These are phyloP conservation scores for Pouteria glomerata DNA, from an alignment of 148 eudicot species.

Conservation along the genomic window DNA sequence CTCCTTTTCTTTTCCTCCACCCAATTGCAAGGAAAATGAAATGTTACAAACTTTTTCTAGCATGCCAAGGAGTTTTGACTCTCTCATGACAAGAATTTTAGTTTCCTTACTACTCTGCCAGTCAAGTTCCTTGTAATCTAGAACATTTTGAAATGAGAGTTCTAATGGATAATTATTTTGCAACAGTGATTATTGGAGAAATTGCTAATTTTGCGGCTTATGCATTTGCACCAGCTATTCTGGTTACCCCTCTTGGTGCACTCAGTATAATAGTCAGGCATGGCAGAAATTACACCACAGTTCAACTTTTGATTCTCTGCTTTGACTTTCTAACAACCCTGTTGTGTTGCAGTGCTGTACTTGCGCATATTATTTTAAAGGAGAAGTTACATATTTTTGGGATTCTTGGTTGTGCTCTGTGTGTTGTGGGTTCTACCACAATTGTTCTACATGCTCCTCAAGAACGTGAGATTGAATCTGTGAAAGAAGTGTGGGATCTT, in stretches of 20 bases:
- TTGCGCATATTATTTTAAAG: slow-evolving; percentile 50
- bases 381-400: slow-evolving; percentile 63
- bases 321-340: slow-evolving; percentile 15
- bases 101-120: not conserved
- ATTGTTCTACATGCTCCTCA: slow-evolving; percentile 75
- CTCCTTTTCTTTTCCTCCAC: not conserved
- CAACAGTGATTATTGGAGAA: slow-evolving; percentile 69
- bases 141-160: not conserved
- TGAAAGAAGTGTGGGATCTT: slow-evolving; percentile 61
- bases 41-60: not conserved
- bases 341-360: slow-evolving; percentile 53
- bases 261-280: slow-evolving; percentile 68
- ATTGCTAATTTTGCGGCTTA: slow-evolving; percentile 70
- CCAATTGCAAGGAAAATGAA: not conserved
- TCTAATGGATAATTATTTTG: slow-evolving; percentile 15
- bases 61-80: not conserved
- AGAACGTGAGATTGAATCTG: slow-evolving; percentile 58
- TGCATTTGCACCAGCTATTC: slow-evolving; percentile 72
- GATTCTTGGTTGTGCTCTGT: slow-evolving; percentile 56
- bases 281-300: not conserved
- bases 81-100: not conserved
- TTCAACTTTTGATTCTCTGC: not conserved
- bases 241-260: slow-evolving; percentile 76
- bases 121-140: not conserved
- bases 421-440: slow-evolving; percentile 67